A percentile compares a stretch with the other conserved stretches of the same genome.
These are phyloP conservation scores for Chlamydomonas sp. DNA, from an alignment of 139 green algal species.

Conservation along the genomic window DNA sequence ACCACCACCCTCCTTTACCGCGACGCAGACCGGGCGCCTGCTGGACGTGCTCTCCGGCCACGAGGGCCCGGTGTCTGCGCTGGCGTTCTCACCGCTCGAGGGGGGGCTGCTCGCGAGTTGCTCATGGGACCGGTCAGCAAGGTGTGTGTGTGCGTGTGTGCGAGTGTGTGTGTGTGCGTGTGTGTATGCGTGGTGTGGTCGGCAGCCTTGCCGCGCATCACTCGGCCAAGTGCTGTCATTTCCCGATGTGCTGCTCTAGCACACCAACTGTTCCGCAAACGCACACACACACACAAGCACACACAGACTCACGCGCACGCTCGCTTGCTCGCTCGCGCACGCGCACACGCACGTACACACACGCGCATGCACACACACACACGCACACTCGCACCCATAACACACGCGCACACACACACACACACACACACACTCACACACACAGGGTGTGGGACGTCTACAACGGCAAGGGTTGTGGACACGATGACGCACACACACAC, in stretches of 20 bases:
- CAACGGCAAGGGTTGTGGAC: slow-evolving; percentile 19
- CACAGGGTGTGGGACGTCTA: slow-evolving; percentile 84
- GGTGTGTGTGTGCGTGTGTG: slow-evolving; percentile 1
- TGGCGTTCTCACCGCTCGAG: slow-evolving; percentile 70
- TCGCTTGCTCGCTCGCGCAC: no score
- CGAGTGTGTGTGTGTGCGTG: no score
- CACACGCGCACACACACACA: background rate
- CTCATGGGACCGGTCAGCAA: slow-evolving; percentile 83
- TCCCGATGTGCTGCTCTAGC: no score
- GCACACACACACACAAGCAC: no score
- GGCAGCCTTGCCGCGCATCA: no score
- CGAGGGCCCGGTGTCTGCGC: slow-evolving; percentile 76
- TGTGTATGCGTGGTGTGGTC: background rate
- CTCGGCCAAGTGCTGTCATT: no score
- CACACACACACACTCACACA: background rate
- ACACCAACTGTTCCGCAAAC: no score
- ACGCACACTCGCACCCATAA: background rate
- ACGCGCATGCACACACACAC: slow-evolving; percentile 6
- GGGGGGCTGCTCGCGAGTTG: slow-evolving; percentile 58
- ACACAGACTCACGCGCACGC: no score
- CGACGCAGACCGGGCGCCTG: slow-evolving; percentile 77
- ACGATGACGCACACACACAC: no score
- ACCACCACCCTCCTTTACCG: no score
- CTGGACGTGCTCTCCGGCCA: slow-evolving; percentile 89
- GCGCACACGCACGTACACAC: no score